Percentiles rank a stretch among this genome's conserved stretches.
Evolutionary conservation across 371 early-diverging fungal species (phyloP).

Genomic region (Mucor velutinosus): DNA sequence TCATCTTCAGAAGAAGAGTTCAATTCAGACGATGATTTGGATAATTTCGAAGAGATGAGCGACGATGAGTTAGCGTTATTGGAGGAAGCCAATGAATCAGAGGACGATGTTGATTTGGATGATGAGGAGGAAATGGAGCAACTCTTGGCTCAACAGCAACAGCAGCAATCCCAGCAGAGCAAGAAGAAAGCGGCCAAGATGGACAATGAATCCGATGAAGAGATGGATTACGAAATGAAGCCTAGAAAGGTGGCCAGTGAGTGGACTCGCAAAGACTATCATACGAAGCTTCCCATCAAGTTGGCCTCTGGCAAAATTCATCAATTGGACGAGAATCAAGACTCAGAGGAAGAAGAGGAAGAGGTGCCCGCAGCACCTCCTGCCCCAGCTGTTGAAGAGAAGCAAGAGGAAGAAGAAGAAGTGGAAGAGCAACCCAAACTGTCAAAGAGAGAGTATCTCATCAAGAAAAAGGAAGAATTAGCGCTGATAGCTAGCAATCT

Average conservation of each 20-base stretch:
- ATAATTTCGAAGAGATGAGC: constrained; percentile 35
- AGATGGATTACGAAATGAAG: constrained; percentile 64
- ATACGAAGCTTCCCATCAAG: constrained; percentile 65
- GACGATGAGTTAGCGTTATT: constrained; percentile 18
- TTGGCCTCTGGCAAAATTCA: constrained; percentile 59
- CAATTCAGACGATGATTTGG: constrained; percentile 35
- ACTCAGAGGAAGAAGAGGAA: constrained; percentile 19
- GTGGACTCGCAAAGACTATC: constrained; percentile 57
- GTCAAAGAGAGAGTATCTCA: constrained; percentile 56
- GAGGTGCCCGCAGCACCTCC: background rate
- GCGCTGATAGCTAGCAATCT: constrained; percentile 74
- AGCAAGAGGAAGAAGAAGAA: constrained; percentile 24
- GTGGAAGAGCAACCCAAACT: constrained; percentile 20
- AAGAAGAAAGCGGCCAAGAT: constrained; percentile 15
- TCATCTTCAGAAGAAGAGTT: constrained; percentile 51
- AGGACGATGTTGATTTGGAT: constrained; percentile 21
- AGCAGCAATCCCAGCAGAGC: constrained; percentile 6
- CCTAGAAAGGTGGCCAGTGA: constrained; percentile 57
- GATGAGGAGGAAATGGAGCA: constrained; percentile 21
- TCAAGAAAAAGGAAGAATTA: constrained; percentile 78
- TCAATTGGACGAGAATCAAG: constrained; percentile 34
- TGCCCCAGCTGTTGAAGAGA: constrained; percentile 12
- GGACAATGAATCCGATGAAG: constrained; percentile 55
- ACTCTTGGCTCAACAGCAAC: constrained; percentile 13
- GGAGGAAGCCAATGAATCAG: constrained; percentile 36